Conservation (phyloP, 495 filamentous ascomycete genomes). For the Tuber umbilicatum region DNA sequence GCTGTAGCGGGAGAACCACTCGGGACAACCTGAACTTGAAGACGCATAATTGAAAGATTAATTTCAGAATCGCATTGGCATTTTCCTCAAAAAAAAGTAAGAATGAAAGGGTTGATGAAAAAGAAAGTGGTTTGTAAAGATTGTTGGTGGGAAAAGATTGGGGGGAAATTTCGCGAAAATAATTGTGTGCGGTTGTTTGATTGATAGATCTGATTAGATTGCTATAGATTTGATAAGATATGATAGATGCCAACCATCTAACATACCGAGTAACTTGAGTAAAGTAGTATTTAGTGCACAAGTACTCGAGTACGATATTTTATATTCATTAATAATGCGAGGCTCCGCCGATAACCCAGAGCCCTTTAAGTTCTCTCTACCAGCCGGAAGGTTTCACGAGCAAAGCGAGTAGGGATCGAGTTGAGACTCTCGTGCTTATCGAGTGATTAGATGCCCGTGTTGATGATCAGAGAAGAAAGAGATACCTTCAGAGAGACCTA, state of each 20-base stretch:
- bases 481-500: too few species aligned
- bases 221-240: background rate
- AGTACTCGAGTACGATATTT: too few species aligned
- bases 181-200: background rate
- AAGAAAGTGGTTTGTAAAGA: background rate
- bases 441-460: too few species aligned
- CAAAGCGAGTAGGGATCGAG: too few species aligned
- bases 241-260: background rate
- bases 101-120: background rate
- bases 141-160: background rate
- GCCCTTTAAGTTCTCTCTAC: background rate
- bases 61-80: background rate
- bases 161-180: background rate
- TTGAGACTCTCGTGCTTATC: too few species aligned
- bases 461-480: too few species aligned
- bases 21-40: slow-evolving; percentile 37
- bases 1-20: slow-evolving; percentile 2
- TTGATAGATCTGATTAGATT: background rate
- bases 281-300: too few species aligned
- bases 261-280: too few species aligned
- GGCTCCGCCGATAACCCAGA: background rate
- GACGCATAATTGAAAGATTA: slow-evolving; percentile 30
- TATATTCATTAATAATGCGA: background rate
- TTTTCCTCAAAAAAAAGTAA: background rate
- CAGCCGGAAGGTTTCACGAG: too few species aligned